Evolutionary conservation across 129 eudicot species (phyloP), one percentile per base, ranked within the genome.

Genomic region (Saposhnikovia divaricata): DNA sequence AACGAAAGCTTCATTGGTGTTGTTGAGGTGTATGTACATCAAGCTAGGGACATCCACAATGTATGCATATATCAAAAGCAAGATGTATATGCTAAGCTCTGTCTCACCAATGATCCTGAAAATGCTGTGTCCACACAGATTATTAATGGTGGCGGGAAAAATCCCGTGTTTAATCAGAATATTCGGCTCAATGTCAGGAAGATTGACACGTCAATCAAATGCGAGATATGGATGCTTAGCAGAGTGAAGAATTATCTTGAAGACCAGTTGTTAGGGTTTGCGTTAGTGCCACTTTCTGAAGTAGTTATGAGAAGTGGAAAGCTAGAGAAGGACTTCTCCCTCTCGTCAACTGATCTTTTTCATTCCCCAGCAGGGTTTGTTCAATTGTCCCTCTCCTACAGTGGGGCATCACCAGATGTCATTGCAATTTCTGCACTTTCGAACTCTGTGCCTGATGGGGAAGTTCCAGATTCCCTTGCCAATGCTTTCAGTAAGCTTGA

Each of bases 291-390:
- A 4, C 75, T 96, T 45, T 90, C 99, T 19, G 98, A 92, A 51
- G 85, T 96, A 59, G 59, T 92, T 42, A 15, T 90, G 78, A 74
- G 84, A 43, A 87, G 86, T 34, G 96, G 92, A 74, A 87, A 92
- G 83, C 45, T 88, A 57, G 89, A 90, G 70, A 96, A 87, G 83
- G 98, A 96, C 39, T 96, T 96, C 82, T 86, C 98, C 21, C 90
- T 96, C 69, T 92, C 98, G 1, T 90, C 99, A 0, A 88, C 91
- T 6, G 99, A 96, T 84, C 88, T 96, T 57, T 96, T 92, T 88
- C 98, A 96, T 80, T 96, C 98, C 12, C 99, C 99, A 2, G 95
- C 99, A 0, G 99, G 99, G 28, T 92, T 90, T 72, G 99, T 96
- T 63, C 91, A 92, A 78, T 76, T 96, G 31, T 90, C 99, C 10